Evolutionary conservation across 768 basidiomycete genomes (phyloP), one percentile per base, ranked within the genome.

Genomic region (Podaxis sp.): DNA sequence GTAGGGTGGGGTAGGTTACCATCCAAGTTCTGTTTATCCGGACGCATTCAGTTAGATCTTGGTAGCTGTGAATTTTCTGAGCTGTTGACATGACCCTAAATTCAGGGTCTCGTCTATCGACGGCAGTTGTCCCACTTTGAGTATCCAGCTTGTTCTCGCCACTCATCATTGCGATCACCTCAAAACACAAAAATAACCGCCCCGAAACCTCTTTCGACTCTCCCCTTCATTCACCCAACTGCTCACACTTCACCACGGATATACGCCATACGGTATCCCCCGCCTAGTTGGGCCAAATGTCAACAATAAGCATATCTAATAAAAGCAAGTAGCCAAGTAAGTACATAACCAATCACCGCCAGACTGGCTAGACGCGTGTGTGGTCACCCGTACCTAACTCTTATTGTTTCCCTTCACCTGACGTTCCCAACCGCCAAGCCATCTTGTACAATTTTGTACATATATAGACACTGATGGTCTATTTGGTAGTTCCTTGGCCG

Each of bases 391-490:
- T 61, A 61, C 59, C 59, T 61, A 52, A 19, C 7, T 61, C 59
- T 53, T 61, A 61, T 61, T 61, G 59, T 61, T 36, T 33, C 52
- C 9, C 49, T 40, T 26, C 51, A 38, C 15, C 36, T 36, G 11
- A 4, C 6, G 26, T 60, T 61, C 59, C 51, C 52, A 61, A 48
- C 17, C n/a, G 11, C 15, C 38, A 59, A 48, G 4, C n/a, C 17
- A 17, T 17, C 8, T 42, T 24, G 9, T 12, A 51, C 36, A 22
- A n/a, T 26, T 36, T 49, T 8, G 3, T 53, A 44, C 39, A 54
- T 53, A 61, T 61, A 53, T 61, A 44, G 59, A 53, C n/a, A 61
- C 42, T 19, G 39, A 33, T 52, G 52, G 52, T n/a, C 40, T 53
- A 26, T 51, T 40, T 61, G 26, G 52, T 28, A n/a, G 40, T 44